phyloP scores from a whole-genome alignment of 2,329 filamentous ascomycete species.

The Colletotrichum magnum region DNA sequence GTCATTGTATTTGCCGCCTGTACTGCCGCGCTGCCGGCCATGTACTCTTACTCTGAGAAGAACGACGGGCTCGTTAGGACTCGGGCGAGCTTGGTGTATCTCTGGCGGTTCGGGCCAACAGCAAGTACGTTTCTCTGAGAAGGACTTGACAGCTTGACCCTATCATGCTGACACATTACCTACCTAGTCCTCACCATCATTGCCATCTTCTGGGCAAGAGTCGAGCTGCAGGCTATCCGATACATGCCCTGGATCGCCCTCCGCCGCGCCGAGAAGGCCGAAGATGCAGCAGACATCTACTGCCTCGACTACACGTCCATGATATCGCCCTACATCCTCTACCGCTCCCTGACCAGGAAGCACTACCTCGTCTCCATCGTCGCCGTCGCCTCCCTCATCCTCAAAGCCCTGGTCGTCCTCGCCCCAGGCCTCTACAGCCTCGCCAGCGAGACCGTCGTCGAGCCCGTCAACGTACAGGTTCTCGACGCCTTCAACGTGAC shows the following conservation, averaged over 20 bases:
- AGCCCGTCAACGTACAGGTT: neutral
- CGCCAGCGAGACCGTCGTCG: neutral
- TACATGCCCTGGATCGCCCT: conserved; percentile 6
- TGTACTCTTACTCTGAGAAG: neutral
- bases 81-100: neutral
- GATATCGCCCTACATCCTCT: conserved; percentile 7
- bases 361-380: conserved; percentile 10
- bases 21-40: neutral
- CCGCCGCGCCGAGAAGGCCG: neutral
- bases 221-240: neutral
- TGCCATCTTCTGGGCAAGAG: neutral
- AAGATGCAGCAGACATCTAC: neutral
- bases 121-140: neutral
- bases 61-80: neutral
- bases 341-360: conserved; percentile 1
- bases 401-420: conserved; percentile 16
- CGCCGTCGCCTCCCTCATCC: neutral
- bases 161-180: no score
- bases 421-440: conserved; percentile 4
- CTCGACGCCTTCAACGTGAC: conserved; percentile 10
- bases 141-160: no score
- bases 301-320: conserved; percentile 19
- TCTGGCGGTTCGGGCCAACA: neutral
- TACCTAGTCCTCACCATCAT: neutral
- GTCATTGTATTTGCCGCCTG: neutral